Evolutionary conservation across 2,329 filamentous ascomycete genomes (phyloP).

Genomic region (Cladosporium sp.): DNA sequence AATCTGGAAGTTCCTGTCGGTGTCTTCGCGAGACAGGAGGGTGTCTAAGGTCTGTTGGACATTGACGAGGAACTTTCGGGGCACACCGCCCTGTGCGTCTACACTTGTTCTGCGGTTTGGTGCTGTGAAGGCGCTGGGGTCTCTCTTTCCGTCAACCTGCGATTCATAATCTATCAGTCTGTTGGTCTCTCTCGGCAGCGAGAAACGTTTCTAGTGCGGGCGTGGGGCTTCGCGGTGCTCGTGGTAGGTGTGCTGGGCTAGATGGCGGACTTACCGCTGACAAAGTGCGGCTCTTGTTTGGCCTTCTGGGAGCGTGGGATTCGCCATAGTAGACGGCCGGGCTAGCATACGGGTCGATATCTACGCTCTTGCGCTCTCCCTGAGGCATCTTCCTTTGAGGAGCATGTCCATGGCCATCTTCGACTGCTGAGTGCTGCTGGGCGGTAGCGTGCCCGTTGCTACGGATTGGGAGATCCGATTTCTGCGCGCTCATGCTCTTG

Average conservation of each 20-base stretch:
- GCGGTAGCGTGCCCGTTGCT: conserved; percentile 10
- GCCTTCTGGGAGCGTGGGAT: conserved; percentile 44
- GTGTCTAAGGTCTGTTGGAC: conserved; percentile 79
- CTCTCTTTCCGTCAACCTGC: conserved; percentile 18
- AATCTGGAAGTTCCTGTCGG: conserved; percentile 92
- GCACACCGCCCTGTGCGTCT: conserved; percentile 70
- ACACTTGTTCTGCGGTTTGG: conserved; percentile 57
- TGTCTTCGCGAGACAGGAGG: conserved; percentile 82
- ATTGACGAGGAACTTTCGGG: conserved; percentile 79
- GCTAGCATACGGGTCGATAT: conserved; percentile 54
- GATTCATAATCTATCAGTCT: neutral
- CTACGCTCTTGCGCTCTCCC: conserved; percentile 17
- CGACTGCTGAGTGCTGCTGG: conserved; percentile 5
- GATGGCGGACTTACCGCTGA: conserved; percentile 46
- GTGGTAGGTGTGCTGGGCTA: neutral
- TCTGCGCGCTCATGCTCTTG: conserved; percentile 33
- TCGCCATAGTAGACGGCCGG: conserved; percentile 59
- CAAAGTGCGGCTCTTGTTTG: conserved; percentile 49
- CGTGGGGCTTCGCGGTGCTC: conserved; percentile 14
- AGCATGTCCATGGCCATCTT: neutral
- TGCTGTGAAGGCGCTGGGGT: conserved; percentile 14
- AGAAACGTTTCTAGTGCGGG: conserved; percentile 8
- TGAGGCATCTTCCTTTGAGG: no score
- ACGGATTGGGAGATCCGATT: conserved; percentile 26
- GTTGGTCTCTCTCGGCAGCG: neutral